Percentiles rank a stretch among this genome's conserved stretches.
phyloP scores from a whole-genome alignment of 1,284 basidiomycete species.

The Sanghuangporus baumii region DNA sequence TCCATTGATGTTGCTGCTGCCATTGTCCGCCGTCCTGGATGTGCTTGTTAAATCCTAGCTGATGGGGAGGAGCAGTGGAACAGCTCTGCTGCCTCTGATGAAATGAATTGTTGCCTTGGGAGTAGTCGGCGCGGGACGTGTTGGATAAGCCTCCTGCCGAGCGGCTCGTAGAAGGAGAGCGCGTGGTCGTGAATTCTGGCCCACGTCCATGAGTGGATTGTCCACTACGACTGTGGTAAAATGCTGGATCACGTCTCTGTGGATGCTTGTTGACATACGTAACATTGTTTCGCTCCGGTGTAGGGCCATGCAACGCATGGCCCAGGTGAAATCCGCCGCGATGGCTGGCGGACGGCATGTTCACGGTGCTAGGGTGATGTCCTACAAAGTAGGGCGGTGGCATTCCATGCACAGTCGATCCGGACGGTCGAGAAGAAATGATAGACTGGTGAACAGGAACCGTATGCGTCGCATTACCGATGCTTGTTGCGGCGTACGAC shows the following conservation, averaged over 20 bases:
- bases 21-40: constrained; percentile 5
- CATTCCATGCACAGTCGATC: neutral
- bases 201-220: neutral
- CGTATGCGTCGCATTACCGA: neutral
- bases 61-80: neutral
- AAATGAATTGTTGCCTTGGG: neutral
- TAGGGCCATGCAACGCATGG: neutral
- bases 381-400: neutral
- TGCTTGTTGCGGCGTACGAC: neutral
- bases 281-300: neutral
- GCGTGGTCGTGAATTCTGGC: neutral
- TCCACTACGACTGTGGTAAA: neutral
- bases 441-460: neutral
- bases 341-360: neutral
- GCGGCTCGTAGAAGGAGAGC: constrained; percentile 1
- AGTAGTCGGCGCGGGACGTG: neutral
- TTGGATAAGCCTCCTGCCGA: neutral
- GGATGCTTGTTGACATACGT: constrained; percentile 3
- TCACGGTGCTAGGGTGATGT: neutral
- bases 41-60: constrained; percentile 8
- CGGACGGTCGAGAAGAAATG: neutral
- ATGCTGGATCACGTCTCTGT: constrained; percentile 8
- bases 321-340: neutral
- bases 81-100: neutral
- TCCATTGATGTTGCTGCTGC: constrained; percentile 13